Conservation (phyloP, 805 yeast species). For the Yamadazyma takamatsuzukensis region DNA sequence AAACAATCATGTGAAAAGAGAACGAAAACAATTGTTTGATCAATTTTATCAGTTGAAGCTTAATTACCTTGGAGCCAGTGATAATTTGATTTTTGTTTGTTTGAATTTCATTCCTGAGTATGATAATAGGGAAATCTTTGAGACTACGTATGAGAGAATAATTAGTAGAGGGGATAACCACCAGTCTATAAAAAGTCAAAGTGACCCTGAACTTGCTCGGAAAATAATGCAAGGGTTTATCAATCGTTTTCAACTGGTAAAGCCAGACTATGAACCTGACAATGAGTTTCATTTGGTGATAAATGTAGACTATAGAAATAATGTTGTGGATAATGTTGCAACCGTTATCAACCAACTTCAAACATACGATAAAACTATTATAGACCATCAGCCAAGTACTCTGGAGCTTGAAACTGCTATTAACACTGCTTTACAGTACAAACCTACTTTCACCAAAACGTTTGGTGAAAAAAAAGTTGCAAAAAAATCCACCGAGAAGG, state of each 20-base stretch:
- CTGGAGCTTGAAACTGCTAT: conserved; percentile 46
- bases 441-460: conserved; percentile 47
- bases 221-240: conserved; percentile 74
- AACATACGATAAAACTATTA: conserved; percentile 40
- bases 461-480: conserved; percentile 10
- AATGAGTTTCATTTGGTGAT: conserved; percentile 62
- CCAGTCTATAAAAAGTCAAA: conserved; percentile 64
- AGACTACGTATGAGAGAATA: conserved; percentile 58
- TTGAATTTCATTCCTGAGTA: conserved; percentile 51
- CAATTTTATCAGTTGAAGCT: conserved; percentile 44
- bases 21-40: conserved; percentile 62
- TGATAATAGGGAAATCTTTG: conserved; percentile 37
- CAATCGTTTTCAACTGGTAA: conserved; percentile 61
- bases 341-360: conserved; percentile 21
- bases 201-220: conserved; percentile 47
- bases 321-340: conserved; percentile 42
- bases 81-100: conserved; percentile 56
- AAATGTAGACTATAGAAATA: conserved; percentile 43
- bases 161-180: conserved; percentile 79
- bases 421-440: conserved; percentile 47
- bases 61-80: conserved; percentile 32
- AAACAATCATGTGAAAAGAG: conserved; percentile 72
- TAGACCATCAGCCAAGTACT: conserved; percentile 36
- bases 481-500: conserved; percentile 15
- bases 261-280: conserved; percentile 52